Evolutionary conservation across 1,139 yeast genomes (phyloP).

Genomic region (Taiozyma sp.): DNA sequence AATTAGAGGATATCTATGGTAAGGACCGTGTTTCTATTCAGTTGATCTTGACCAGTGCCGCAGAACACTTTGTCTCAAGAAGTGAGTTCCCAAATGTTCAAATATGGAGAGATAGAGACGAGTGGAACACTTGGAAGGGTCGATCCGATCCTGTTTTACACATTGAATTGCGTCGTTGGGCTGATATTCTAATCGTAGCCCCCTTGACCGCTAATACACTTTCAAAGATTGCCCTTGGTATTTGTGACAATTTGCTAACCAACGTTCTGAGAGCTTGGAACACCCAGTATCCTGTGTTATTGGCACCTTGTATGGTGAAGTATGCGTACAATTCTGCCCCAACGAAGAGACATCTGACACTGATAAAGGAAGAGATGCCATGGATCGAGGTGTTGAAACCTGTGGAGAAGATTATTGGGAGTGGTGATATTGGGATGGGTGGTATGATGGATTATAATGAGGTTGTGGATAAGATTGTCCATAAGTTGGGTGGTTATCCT

Average conservation of each 20-base stretch:
- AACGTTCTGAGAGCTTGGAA: slow-evolving; percentile 93
- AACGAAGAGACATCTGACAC: slow-evolving; percentile 73
- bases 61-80: slow-evolving; percentile 70
- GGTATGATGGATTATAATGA: slow-evolving; percentile 92
- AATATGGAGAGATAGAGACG: slow-evolving; percentile 88
- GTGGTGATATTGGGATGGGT: slow-evolving; percentile 93
- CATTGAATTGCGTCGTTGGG: slow-evolving; percentile 93
- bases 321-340: slow-evolving; percentile 85
- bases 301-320: slow-evolving; percentile 95
- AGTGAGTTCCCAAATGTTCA: slow-evolving; percentile 57
- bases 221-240: slow-evolving; percentile 84
- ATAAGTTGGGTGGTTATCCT: slow-evolving; percentile 86
- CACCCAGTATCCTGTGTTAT: slow-evolving; percentile 75
- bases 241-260: slow-evolving; percentile 85
- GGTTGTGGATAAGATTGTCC: slow-evolving; percentile 78
- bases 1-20: slow-evolving; percentile 77
- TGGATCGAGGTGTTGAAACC: slow-evolving; percentile 90
- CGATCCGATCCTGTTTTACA: slow-evolving; percentile 91
- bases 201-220: slow-evolving; percentile 89
- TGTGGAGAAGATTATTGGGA: slow-evolving; percentile 69
- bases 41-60: slow-evolving; percentile 73
- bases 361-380: slow-evolving; percentile 81
- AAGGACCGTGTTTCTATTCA: slow-evolving; percentile 73
- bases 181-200: slow-evolving; percentile 83
- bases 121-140: slow-evolving; percentile 84